Base-by-base conservation (phyloP, 129 eudicot species). In the Sambucus nigra region DNA sequence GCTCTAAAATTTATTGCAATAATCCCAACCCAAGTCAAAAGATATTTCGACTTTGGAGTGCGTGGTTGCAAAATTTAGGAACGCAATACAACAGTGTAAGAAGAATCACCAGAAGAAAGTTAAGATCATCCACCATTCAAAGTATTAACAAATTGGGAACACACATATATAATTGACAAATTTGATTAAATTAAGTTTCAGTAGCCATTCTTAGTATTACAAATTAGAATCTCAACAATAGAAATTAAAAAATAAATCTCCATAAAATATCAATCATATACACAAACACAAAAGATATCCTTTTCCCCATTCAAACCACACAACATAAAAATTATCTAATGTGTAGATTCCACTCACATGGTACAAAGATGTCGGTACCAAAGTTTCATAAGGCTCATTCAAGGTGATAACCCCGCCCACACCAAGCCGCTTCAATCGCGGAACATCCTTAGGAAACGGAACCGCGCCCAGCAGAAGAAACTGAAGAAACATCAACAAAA, bases 331-430 rank as follows among this genome's bases (percentile, higher is more conserved):
- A 56, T 0, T 1, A 22, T 9, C 2, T 15, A 23, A 42, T 17
- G 58, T 20, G 44, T 21, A 40, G 33, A 35, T 46, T 28, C 5
- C 26, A 66, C 91, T 81, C 27, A 86, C 96, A 23, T 69, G 41
- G 67, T 89, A 89, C 64, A 89, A 66, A 1, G 95, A 84, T 32
- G 86, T 64, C 2, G 94, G 79, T 38, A 89, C 98, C 58, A 89
- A 63, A 55, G 98, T 89, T 62, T 89, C 98, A 51, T 81, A 89
- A 4, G 95, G 73, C 77, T 89, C 98, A 17, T 85, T 89, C 33
- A 89, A 86, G 19, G 98, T 89, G 47, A 89, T 85, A 13, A 89
- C 98, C 33, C 95, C 95, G 46, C 95, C 88, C 58, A 89, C 98
- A 63, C 94, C 95, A 51, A 85, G 83, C 57, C 73, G 76, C 86